Evolutionary conservation across 148 eudicot species (phyloP).

Genomic region (Dysphania ambrosioides): DNA sequence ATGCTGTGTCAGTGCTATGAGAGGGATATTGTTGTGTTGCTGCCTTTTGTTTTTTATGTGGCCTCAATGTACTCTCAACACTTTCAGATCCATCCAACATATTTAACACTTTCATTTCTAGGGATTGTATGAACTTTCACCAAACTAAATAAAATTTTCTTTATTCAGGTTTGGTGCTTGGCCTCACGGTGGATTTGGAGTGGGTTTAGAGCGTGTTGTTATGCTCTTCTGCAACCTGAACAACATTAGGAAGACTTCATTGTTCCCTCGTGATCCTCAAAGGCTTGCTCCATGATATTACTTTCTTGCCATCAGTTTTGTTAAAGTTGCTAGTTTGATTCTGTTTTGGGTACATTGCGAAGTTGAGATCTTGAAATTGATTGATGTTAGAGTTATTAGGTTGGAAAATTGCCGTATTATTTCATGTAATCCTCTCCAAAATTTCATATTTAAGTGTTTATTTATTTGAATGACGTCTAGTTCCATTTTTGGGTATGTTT

Average conservation of each 20-base stretch:
- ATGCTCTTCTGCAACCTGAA: constrained; percentile 84
- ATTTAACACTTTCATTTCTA: not conserved
- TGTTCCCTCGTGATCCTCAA: constrained; percentile 72
- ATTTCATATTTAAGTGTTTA: too few relatives aligned
- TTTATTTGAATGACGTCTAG: too few relatives aligned
- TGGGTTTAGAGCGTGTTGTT: constrained; percentile 87
- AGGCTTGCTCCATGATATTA: constrained; percentile 54
- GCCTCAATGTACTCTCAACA: not conserved
- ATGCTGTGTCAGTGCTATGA: not conserved
- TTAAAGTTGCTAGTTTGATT: not conserved
- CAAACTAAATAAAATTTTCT: not conserved
- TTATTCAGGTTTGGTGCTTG: constrained; percentile 80
- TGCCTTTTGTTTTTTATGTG: not conserved
- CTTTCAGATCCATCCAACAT: not conserved
- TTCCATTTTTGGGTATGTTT: too few relatives aligned
- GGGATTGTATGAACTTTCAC: not conserved
- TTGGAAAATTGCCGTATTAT: too few relatives aligned
- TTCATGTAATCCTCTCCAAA: too few relatives aligned
- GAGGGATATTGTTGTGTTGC: not conserved
- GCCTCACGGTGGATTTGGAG: constrained; percentile 98
- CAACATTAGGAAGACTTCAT: constrained; percentile 75
- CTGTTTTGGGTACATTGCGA: not conserved
- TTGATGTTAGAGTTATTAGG: not conserved
- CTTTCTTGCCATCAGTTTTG: not conserved
- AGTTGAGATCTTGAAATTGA: not conserved